Percentiles rank a stretch among this genome's conserved stretches.
Conservation (phyloP, 2,329 filamentous ascomycete genomes). For the Zalaria sp. region DNA sequence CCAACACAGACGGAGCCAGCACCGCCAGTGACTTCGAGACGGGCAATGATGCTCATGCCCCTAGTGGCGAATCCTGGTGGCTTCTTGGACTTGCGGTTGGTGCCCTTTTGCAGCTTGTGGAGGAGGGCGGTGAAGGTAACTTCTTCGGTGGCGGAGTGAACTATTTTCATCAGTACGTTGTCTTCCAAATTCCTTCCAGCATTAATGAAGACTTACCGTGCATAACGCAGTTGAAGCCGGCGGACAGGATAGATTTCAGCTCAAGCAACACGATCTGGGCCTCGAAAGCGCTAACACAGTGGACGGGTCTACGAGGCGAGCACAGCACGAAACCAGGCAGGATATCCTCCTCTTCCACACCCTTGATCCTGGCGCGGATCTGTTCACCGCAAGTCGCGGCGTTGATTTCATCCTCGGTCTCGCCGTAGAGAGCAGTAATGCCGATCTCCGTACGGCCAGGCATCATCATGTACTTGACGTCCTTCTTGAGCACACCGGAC, state of each 20-base stretch:
- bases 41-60: constrained; percentile 76
- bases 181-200: too few species aligned
- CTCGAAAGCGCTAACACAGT: constrained; percentile 81
- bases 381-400: constrained; percentile 86
- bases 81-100: constrained; percentile 81
- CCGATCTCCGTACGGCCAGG: constrained; percentile 75
- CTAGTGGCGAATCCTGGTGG: constrained; percentile 81
- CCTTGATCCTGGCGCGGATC: constrained; percentile 78
- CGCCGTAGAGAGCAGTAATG: constrained; percentile 77
- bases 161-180: constrained; percentile 16
- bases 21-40: constrained; percentile 74
- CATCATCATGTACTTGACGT: constrained; percentile 80
- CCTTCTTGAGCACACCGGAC: constrained; percentile 86
- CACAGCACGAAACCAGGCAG: constrained; percentile 91
- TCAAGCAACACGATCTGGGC: constrained; percentile 94
- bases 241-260: constrained; percentile 82
- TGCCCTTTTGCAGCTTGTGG: constrained; percentile 93
- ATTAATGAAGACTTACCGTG: constrained; percentile 33
- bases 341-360: constrained; percentile 95
- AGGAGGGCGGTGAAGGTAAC: constrained; percentile 79
- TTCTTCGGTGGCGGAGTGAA: constrained; percentile 95
- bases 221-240: constrained; percentile 94
- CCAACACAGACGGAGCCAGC: constrained; percentile 78
- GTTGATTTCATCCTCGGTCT: constrained; percentile 83
- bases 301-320: constrained; percentile 83